A percentile compares a stretch with the other conserved stretches of the same genome.
Evolutionary conservation across 164 flowering plant genomes (phyloP).

Genomic region (Chloranthus sessilifolius): DNA sequence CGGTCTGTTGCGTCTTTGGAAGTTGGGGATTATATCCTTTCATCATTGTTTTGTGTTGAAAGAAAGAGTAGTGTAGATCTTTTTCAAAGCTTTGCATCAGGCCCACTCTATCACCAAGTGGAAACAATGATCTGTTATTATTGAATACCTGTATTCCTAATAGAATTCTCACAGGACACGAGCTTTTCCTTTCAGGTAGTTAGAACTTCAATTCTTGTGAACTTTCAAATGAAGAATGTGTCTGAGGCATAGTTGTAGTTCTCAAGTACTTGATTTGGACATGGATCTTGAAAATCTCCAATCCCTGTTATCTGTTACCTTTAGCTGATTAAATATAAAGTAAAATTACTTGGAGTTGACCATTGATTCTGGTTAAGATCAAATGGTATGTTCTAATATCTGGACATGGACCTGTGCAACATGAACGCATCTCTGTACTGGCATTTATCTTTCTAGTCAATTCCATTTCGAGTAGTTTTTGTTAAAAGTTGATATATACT

Average conservation of each 20-base stretch:
- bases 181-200: conserved; percentile 93
- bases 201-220: background rate
- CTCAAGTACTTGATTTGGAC: no score
- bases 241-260: no score
- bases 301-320: background rate
- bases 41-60: conserved; percentile 85
- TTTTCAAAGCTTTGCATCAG: conserved; percentile 80
- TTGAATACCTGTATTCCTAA: conserved; percentile 78
- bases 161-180: conserved; percentile 92
- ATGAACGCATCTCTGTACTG: no score
- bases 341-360: no score
- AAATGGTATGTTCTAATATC: no score
- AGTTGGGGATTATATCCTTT: conserved; percentile 92
- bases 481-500: no score
- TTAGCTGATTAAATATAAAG: no score
- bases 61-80: conserved; percentile 93
- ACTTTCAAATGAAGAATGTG: background rate
- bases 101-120: conserved; percentile 84
- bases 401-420: no score
- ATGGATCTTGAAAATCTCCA: no score
- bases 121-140: conserved; percentile 85
- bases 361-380: no score
- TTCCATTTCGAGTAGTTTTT: no score
- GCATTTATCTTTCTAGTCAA: no score
- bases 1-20: conserved; percentile 74